Percentiles rank a stretch among this genome's conserved stretches.
Conservation (phyloP, 306 rosid genomes). For the Fragaria nilgerrensis region DNA sequence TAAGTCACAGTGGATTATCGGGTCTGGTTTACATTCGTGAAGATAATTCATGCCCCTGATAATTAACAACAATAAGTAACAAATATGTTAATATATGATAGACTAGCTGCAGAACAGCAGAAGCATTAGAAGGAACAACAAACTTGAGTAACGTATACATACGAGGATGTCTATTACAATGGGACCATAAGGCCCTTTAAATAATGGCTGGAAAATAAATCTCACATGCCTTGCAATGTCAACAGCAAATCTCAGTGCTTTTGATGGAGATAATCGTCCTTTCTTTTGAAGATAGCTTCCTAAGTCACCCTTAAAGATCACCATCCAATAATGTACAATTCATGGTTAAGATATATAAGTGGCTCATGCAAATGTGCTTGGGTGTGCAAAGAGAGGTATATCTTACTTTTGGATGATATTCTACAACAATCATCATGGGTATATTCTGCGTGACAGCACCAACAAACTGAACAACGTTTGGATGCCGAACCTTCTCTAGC, state of each 20-base stretch:
- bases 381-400: background rate
- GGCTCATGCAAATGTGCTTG: background rate
- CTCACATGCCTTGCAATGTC: conserved; percentile 90
- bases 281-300: conserved; percentile 83
- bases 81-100: conserved; percentile 26
- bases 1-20: conserved; percentile 90
- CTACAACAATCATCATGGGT: conserved; percentile 99
- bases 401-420: conserved; percentile 85
- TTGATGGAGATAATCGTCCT: conserved; percentile 88
- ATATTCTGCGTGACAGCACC: conserved; percentile 98
- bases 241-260: conserved; percentile 77
- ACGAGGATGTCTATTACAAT: background rate
- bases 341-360: conserved; percentile 17
- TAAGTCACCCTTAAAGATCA: conserved; percentile 76
- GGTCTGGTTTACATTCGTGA: conserved; percentile 98
- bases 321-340: conserved; percentile 30
- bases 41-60: conserved; percentile 99
- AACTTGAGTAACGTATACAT: conserved; percentile 12
- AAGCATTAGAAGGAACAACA: conserved; percentile 7
- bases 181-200: conserved; percentile 3
- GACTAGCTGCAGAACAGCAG: conserved; percentile 4
- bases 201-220: conserved; percentile 20
- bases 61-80: conserved; percentile 29
- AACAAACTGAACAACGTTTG: conserved; percentile 94
- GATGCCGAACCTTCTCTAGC: conserved; percentile 97